Base-by-base conservation (phyloP, 306 rosid species). In the Canavalia gladiata region DNA sequence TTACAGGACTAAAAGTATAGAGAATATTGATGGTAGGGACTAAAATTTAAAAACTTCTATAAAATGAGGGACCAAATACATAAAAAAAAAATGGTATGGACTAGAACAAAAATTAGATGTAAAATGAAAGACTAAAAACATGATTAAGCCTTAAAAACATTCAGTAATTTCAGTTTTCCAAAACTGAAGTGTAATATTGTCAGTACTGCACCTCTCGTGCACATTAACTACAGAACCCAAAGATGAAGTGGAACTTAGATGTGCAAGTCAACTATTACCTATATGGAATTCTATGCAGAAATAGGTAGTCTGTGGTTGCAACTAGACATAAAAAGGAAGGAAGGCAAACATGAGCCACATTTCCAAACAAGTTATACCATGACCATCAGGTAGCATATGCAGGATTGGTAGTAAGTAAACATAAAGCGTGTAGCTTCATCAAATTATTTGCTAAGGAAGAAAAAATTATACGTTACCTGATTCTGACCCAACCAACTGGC, bases 401-500 rank as follows among this genome's bases (percentile, higher is more conserved):
- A 66, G 42, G 52, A 43, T 75, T 82, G 10, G 33, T 4, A 47
- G 51, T n/a, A 37, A 47, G 64, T 8, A 43, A 45, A 67, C 51
- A 34, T 47, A 72, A 31, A 28, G 18, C 47, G 39, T 41, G 37
- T 12, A 47, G 18, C 75, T 30, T 65, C 72, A 65, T 37, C 39
- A 52, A 37, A 33, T 55, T 43, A 12, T 33, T 75, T 37, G 56
- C 55, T 10, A 31, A 29, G 35, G 25, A 80, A 59, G 69, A 8
- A 47, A 75, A 41, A 56, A 29, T 25, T 11, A 52, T 33, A 64
- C 45, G 25, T 52, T 88, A 95, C 99, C 98, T 96, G 91, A 87
- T 96, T 96, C 88, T 89, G 88, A 45, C 97, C 99, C 87, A 96
- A 90, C 99, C 98, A 96, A 78, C 95, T 85, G 47, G 99, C 98